phyloP scores from a whole-genome alignment of 2,329 filamentous ascomycete genomes.

The Apiospora kogelbergensis region DNA sequence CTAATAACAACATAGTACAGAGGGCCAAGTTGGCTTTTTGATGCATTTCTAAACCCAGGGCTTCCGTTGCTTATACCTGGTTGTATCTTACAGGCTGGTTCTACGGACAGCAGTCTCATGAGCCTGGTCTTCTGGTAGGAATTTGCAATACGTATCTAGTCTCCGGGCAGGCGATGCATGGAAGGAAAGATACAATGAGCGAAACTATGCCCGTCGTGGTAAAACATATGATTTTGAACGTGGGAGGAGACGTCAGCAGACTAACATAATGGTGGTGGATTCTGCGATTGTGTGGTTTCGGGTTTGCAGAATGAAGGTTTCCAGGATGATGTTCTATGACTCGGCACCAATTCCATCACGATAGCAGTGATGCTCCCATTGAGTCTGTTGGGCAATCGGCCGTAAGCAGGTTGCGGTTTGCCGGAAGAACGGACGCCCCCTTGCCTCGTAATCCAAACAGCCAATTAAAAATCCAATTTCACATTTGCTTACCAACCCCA shows the following conservation, averaged over 20 bases:
- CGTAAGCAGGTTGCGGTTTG: background rate
- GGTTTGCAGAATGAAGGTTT: background rate
- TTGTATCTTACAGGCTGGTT: background rate
- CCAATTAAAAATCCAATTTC: background rate
- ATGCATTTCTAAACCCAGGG: background rate
- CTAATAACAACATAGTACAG: background rate
- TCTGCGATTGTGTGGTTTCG: background rate
- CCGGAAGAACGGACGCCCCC: too few species aligned
- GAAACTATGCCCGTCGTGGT: background rate
- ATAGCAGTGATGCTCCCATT: too few species aligned
- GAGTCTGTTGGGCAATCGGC: background rate
- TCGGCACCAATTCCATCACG: too few species aligned
- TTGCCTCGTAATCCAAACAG: background rate
- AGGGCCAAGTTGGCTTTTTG: background rate
- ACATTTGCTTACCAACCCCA: background rate
- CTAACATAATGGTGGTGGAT: background rate
- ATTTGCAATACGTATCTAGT: background rate
- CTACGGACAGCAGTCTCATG: background rate
- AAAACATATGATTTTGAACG: background rate
- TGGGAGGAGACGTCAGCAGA: background rate
- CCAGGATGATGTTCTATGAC: too few species aligned
- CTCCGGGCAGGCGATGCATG: background rate
- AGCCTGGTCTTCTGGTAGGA: background rate
- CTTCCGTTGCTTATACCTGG: background rate
- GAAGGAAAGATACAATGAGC: background rate